Evolutionary conservation across 164 flowering plant species (phyloP).

Genomic region (Aristolochia fimbriata): DNA sequence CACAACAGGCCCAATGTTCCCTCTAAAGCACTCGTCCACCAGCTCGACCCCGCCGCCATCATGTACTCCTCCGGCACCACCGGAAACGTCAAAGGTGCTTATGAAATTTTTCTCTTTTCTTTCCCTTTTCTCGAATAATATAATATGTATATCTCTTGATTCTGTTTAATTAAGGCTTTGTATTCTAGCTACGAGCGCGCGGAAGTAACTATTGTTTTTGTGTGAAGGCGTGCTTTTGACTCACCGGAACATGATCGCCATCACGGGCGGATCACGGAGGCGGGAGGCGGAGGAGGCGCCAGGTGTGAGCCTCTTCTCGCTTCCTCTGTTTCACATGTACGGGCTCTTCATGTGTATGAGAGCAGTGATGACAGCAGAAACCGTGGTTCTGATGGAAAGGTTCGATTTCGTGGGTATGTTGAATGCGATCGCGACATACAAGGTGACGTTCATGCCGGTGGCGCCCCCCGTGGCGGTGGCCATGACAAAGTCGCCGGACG

Average conservation of each 20-base stretch:
- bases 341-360: constrained; percentile 59
- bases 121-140: too few relatives aligned
- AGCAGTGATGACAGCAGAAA: constrained; percentile 32
- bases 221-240: constrained; percentile 55
- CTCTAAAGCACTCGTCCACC: constrained; percentile 17
- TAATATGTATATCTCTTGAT: too few relatives aligned
- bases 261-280: constrained; percentile 18
- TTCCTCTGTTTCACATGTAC: constrained; percentile 69
- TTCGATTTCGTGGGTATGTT: constrained; percentile 66
- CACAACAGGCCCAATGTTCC: background rate
- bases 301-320: constrained; percentile 33
- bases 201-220: too few relatives aligned
- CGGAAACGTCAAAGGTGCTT: constrained; percentile 61
- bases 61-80: constrained; percentile 67
- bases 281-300: constrained; percentile 2
- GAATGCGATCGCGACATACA: constrained; percentile 39
- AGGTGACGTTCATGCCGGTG: constrained; percentile 35
- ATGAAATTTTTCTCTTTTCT: too few relatives aligned
- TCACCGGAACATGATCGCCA: constrained; percentile 64
- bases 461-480: constrained; percentile 70
- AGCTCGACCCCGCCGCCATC: constrained; percentile 63
- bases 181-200: too few relatives aligned
- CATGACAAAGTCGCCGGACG: constrained; percentile 32
- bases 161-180: too few relatives aligned
- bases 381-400: constrained; percentile 46